These are phyloP conservation scores for Cordia subcordata DNA, from an alignment of 257 asterid species.

Conservation along the genomic window DNA sequence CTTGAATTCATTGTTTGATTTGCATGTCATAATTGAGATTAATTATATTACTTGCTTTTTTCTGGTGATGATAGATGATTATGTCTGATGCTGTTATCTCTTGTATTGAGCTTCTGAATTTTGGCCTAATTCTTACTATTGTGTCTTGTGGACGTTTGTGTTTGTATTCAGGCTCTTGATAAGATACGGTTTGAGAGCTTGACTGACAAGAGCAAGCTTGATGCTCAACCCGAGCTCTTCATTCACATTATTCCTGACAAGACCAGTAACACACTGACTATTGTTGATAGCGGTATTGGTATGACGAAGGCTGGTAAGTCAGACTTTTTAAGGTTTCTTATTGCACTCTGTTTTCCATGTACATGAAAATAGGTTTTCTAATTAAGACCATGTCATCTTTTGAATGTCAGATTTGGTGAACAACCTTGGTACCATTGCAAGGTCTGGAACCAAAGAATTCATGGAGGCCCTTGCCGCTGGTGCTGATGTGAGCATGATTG, in stretches of 20 bases:
- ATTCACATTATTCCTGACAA: conserved; percentile 60
- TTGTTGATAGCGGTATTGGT: conserved; percentile 63
- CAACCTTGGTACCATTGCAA: conserved; percentile 63
- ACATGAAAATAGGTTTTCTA: not conserved
- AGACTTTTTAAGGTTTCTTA: not conserved
- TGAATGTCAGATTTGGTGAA: conserved; percentile 53
- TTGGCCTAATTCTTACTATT: too few relatives aligned
- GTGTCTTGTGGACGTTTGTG: too few relatives aligned
- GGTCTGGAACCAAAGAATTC: conserved; percentile 66
- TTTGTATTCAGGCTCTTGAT: conserved; percentile 43
- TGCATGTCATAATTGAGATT: too few relatives aligned
- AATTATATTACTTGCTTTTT: too few relatives aligned
- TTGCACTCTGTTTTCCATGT: not conserved
- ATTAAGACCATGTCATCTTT: not conserved
- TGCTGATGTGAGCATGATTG: conserved; percentile 77
- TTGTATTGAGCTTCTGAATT: too few relatives aligned
- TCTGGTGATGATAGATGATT: too few relatives aligned
- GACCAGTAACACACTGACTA: conserved; percentile 47
- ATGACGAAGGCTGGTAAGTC: conserved; percentile 72
- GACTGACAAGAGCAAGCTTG: conserved; percentile 65
- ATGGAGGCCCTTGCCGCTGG: conserved; percentile 72
- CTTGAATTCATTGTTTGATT: too few relatives aligned
- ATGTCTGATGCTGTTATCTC: too few relatives aligned
- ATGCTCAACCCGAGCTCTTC: conserved; percentile 57
- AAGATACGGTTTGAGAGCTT: conserved; percentile 58